Evolutionary conservation across 2,329 filamentous ascomycete genomes (phyloP), one percentile per base, ranked within the genome.

Genomic region (Talaromyces sp.): DNA sequence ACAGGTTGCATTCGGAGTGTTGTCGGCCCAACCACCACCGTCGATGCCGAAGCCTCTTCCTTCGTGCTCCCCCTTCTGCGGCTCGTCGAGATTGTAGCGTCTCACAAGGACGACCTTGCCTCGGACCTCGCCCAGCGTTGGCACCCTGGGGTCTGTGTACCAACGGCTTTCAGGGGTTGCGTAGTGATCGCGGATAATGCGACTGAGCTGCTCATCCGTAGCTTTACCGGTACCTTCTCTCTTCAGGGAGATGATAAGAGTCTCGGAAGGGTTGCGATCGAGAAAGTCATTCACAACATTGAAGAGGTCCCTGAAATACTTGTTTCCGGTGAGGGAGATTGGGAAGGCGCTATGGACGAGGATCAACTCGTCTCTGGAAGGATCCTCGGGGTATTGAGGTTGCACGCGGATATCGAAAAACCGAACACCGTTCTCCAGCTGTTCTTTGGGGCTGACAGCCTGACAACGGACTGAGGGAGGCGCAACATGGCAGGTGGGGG

Each of bases 401-500:
- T 89, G 86, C 1, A 97, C 88, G 53, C 94, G 86, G 62, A 99
- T 84, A 71, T 99, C 94, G 64, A 99, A 86, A 79, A 97, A 97
- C 53, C 94, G 90, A 46, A 97, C 88, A 28, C 94, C 94, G 70
- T 96, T 93, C 58, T 86, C 80, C 28, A 99, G 84, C 74, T 99
- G 94, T 55, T 87, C 84, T 51, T 80, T 79, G 5, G 95, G 81
- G 61, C 84, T 80, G 17, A 92, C 90, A 35, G 89, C 87, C 76
- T 99, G 94, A 74, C 94, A 97, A 39, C 94, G 88, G 37, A 97
- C 94, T 1, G 91, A 96, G 1, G 94, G 94, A 5, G 97, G 82
- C 11, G 94, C 92, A 51, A 84, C 82, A 78, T 95, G 82, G 75
- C 84, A 88, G 9, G 92, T 95, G 6, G 94, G 90, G 17, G 89